Base-by-base conservation (phyloP, 2,329 filamentous ascomycete species). In the Sporothrix inflata region DNA sequence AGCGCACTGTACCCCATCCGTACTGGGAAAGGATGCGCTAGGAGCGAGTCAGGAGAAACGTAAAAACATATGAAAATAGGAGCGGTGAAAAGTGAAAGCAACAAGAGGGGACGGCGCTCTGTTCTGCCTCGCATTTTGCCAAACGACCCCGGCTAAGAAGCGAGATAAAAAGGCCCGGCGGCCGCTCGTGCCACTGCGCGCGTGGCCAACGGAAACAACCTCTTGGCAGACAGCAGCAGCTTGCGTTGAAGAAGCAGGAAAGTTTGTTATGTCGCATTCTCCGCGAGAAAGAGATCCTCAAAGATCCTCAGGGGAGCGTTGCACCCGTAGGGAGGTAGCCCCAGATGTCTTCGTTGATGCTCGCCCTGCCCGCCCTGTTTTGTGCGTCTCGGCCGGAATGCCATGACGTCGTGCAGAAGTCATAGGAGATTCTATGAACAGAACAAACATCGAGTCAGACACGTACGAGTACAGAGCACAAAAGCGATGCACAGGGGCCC, bases 131-230 rank as follows among this genome's bases (percentile, higher is more conserved):
- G n/a, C 21, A 40, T 68, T 68, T 68, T 53, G 47, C 65, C 65
- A 68, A 34, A 66, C 42, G 42, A 66, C 63, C 63, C n/a, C 42
- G 63, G 63, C 42, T 49, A 66, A 66, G 42, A 66, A 49, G 61
- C 61, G 61, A 45, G 21, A 45, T 5, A 16, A 30, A n/a, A 30
- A 27, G 40, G 61, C 21, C 42, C 61, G 4, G 42, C 40, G 7
- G 42, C 4, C 24, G 24, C 42, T 66, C 9, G 63, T 66, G 24
- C 19, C 24, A 49, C 63, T 2, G 24, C 24, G 63, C 40, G 45
- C 60, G 60, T 19, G 60, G 38, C 21, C 60, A 45, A 63, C 38
- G 1, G 57, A 40, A 42, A 34, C 34, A 63, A 14, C n/a, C 1
- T 24, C 60, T 27, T 45, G 38, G 38, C 12, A 49, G 7, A 8